Evolutionary conservation across 23 red algal genomes (phyloP).

Genomic region (Gracilaria domingensis): DNA sequence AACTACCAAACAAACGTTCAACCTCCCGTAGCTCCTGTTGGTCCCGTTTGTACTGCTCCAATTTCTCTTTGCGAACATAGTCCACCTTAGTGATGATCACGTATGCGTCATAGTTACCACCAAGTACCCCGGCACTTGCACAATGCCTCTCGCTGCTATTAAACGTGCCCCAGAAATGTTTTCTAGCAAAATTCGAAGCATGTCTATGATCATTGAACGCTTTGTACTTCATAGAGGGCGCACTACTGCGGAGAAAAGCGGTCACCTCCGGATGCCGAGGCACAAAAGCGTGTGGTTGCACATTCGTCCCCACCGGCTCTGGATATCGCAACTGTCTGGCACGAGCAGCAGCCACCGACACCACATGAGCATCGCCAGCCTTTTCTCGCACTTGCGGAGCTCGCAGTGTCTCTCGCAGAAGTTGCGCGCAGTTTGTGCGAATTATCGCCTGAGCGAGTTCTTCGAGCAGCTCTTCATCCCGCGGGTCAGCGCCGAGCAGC

Average conservation of each 20-base stretch:
- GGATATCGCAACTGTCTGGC: background rate
- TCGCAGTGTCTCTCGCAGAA: background rate
- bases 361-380: background rate
- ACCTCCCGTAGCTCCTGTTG: constrained; percentile 1
- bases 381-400: background rate
- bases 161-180: constrained; percentile 6
- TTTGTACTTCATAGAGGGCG: background rate
- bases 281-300: background rate
- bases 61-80: background rate
- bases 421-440: background rate
- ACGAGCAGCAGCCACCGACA: background rate
- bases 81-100: background rate
- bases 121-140: constrained; percentile 1
- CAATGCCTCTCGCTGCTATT: background rate
- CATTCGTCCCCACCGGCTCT: background rate
- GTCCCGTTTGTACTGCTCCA: background rate
- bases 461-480: background rate
- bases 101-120: background rate
- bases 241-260: background rate
- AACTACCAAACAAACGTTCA: background rate
- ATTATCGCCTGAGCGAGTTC: background rate
- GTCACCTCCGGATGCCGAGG: background rate
- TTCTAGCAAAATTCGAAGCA: background rate
- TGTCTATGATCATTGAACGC: background rate
- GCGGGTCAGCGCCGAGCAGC: background rate